Percentiles rank a stretch among this genome's conserved stretches.
These are phyloP conservation scores for Pinus taeda DNA, from an alignment of 75 land plant species.

Conservation along the genomic window DNA sequence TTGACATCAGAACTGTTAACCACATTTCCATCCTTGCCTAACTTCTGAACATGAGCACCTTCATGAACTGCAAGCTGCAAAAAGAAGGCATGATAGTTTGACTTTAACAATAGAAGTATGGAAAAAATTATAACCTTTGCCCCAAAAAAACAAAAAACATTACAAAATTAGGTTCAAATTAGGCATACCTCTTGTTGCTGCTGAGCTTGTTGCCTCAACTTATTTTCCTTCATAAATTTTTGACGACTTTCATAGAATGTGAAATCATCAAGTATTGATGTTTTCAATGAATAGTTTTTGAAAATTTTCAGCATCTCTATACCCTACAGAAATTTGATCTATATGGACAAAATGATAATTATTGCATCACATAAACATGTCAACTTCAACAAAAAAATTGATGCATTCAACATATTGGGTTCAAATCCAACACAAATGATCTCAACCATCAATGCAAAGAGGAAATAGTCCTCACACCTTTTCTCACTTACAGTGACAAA, in stretches of 20 bases:
- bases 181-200: constrained; percentile 1
- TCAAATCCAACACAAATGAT: no score
- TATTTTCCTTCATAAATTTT: constrained; percentile 68
- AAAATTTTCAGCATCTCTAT: constrained; percentile 80
- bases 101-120: neutral
- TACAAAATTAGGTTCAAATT: neutral
- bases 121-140: no score
- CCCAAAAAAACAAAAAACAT: neutral
- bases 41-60: neutral
- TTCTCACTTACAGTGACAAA: no score
- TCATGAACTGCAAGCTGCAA: neutral
- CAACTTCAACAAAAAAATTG: no score
- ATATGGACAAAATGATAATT: constrained; percentile 10
- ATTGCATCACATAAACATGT: no score
- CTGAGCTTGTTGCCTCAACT: constrained; percentile 50
- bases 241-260: constrained; percentile 80
- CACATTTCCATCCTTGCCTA: neutral
- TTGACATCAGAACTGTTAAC: neutral
- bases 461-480: no score
- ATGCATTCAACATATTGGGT: no score
- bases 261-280: constrained; percentile 84
- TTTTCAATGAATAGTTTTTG: constrained; percentile 58
- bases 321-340: constrained; percentile 79
- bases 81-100: neutral
- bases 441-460: no score